A percentile compares a stretch with the other conserved stretches of the same genome.
phyloP scores from a whole-genome alignment of 306 rosid species.

The Fagus sylvatica region DNA sequence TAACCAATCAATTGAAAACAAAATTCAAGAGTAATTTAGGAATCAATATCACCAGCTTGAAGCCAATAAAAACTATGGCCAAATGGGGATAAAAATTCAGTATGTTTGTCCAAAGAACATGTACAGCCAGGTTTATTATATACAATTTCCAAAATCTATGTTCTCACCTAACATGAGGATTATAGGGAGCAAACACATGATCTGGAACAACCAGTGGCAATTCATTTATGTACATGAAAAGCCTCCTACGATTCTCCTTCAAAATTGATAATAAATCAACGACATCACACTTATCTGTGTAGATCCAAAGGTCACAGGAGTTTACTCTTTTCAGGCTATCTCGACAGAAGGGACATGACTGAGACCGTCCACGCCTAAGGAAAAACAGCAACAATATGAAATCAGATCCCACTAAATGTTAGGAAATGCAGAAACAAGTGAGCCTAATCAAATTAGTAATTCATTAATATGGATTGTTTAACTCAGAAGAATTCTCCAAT shows the following conservation, averaged over 20 bases:
- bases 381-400: conserved; percentile 6
- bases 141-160: conserved; percentile 20
- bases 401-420: conserved; percentile 9
- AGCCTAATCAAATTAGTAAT: neutral
- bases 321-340: conserved; percentile 71
- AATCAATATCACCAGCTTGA: conserved; percentile 12
- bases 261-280: conserved; percentile 59
- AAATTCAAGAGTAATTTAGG: too few species aligned
- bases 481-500: neutral
- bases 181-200: conserved; percentile 49
- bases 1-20: too few species aligned
- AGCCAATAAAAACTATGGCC: conserved; percentile 25
- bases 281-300: conserved; percentile 57
- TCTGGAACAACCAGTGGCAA: conserved; percentile 71
- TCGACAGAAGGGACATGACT: conserved; percentile 92
- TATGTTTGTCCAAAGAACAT: conserved; percentile 20
- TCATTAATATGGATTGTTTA: neutral
- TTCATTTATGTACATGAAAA: conserved; percentile 68
- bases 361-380: conserved; percentile 71
- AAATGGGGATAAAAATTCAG: neutral
- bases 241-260: conserved; percentile 66
- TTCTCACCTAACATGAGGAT: conserved; percentile 58
- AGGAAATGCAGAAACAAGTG: neutral
- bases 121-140: conserved; percentile 28
- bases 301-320: conserved; percentile 86